These are phyloP conservation scores for Otatea glauca DNA, from an alignment of 176 grass and related monocot species.

Conservation along the genomic window DNA sequence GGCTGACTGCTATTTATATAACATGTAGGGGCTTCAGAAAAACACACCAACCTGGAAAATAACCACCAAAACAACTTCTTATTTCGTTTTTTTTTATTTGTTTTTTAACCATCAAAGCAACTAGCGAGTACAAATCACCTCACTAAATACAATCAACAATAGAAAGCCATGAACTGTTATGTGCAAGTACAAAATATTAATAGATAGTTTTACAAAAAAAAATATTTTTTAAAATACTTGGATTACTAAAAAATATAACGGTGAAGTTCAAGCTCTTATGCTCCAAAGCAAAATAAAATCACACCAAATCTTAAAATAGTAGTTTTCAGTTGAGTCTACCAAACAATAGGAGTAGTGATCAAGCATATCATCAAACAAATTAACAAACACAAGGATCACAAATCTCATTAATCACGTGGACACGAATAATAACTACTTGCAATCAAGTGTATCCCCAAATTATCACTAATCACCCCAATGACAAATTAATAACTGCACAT, in stretches of 20 bases:
- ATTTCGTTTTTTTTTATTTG: too few species aligned
- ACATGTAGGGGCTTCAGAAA: not conserved
- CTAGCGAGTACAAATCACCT: too few species aligned
- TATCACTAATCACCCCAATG: not conserved
- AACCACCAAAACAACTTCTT: too few species aligned
- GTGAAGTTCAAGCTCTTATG: not conserved
- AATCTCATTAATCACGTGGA: conserved; percentile 37
- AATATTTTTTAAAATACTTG: not conserved
- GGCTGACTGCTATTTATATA: not conserved
- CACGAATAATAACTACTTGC: not conserved
- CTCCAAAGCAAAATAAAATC: not conserved
- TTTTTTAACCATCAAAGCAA: too few species aligned
- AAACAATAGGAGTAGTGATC: conserved; percentile 1
- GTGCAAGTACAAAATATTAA: not conserved
- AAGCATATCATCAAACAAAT: conserved; percentile 5
- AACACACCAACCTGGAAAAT: too few species aligned
- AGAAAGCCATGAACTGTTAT: not conserved
- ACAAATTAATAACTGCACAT: not conserved
- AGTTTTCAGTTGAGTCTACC: not conserved
- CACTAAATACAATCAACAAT: not conserved
- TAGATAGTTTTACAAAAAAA: not conserved
- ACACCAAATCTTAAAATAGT: not conserved
- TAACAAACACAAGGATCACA: not conserved
- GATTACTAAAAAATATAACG: not conserved
- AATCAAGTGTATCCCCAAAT: not conserved